phyloP scores from a whole-genome alignment of 2,329 filamentous ascomycete species.

The Pseudogymnoascus pannorum region DNA sequence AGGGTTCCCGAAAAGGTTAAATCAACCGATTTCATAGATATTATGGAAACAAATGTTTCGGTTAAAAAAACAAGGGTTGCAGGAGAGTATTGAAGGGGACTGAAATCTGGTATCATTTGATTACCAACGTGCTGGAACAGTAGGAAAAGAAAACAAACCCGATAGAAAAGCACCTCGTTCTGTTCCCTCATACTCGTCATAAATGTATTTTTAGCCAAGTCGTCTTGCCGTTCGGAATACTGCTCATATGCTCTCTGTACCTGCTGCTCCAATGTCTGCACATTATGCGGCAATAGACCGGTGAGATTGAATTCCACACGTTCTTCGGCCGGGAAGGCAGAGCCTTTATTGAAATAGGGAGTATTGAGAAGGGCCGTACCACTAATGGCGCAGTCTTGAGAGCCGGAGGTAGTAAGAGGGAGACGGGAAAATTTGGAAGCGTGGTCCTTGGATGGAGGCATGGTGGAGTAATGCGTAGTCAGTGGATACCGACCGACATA shows the following conservation, averaged over 20 bases:
- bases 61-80: neutral
- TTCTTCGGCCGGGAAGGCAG: slow-evolving; percentile 65
- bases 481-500: neutral
- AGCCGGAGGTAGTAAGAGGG: slow-evolving; percentile 41
- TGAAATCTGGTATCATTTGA: neutral
- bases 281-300: slow-evolving; percentile 63
- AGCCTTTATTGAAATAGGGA: slow-evolving; percentile 75
- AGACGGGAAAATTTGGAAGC: slow-evolving; percentile 37
- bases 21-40: neutral
- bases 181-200: slow-evolving; percentile 79
- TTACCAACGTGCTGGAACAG: neutral
- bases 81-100: neutral
- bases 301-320: slow-evolving; percentile 61
- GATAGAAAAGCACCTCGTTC: slow-evolving; percentile 76
- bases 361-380: slow-evolving; percentile 54
- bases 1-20: neutral
- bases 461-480: slow-evolving; percentile 8
- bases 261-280: slow-evolving; percentile 72
- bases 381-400: slow-evolving; percentile 41
- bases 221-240: slow-evolving; percentile 54
- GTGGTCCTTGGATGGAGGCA: slow-evolving; percentile 22
- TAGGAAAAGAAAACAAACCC: slow-evolving; percentile 36
- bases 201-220: slow-evolving; percentile 80
- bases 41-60: neutral
- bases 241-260: slow-evolving; percentile 72